phyloP scores from a whole-genome alignment of 306 rosid genomes.

The Elaeagnus macrophylla region DNA sequence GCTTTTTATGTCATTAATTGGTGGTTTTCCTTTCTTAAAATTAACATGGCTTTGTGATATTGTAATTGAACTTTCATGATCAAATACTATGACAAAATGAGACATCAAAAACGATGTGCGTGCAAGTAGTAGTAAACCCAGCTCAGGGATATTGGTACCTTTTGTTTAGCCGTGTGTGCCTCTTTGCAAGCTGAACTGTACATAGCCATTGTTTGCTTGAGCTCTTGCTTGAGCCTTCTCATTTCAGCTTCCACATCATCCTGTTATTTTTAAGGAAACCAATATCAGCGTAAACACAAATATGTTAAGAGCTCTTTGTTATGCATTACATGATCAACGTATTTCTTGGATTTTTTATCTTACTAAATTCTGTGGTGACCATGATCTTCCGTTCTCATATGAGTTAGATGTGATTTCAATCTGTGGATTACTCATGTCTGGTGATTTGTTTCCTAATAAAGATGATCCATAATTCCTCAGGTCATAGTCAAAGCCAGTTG shows the following conservation, averaged over 20 bases:
- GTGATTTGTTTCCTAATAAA: too few species aligned
- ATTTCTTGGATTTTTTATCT: too few species aligned
- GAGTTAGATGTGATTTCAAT: too few species aligned
- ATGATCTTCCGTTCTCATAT: too few species aligned
- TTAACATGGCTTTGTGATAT: too few species aligned
- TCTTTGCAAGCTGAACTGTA: slow-evolving; percentile 52
- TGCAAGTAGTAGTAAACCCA: not conserved
- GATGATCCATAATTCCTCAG: too few species aligned
- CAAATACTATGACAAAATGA: slow-evolving; percentile 4
- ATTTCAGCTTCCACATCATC: slow-evolving; percentile 42
- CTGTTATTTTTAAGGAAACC: slow-evolving; percentile 18
- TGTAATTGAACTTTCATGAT: too few species aligned
- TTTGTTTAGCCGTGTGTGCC: slow-evolving; percentile 36
- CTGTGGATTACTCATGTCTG: too few species aligned
- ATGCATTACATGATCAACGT: not conserved
- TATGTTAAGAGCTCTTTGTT: slow-evolving; percentile 9
- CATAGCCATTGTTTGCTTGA: slow-evolving; percentile 45
- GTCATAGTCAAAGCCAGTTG: too few species aligned
- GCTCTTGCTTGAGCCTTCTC: slow-evolving; percentile 39
- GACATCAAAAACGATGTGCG: slow-evolving; percentile 1
- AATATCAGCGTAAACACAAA: not conserved
- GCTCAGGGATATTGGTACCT: slow-evolving; percentile 26
- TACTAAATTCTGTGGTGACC: too few species aligned
- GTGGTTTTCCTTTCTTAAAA: too few species aligned
- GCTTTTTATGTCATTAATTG: too few species aligned